Evolutionary conservation across 208 protist genomes (phyloP), one percentile per base, ranked within the genome.

Genomic region (Trypanosoma vivax): DNA sequence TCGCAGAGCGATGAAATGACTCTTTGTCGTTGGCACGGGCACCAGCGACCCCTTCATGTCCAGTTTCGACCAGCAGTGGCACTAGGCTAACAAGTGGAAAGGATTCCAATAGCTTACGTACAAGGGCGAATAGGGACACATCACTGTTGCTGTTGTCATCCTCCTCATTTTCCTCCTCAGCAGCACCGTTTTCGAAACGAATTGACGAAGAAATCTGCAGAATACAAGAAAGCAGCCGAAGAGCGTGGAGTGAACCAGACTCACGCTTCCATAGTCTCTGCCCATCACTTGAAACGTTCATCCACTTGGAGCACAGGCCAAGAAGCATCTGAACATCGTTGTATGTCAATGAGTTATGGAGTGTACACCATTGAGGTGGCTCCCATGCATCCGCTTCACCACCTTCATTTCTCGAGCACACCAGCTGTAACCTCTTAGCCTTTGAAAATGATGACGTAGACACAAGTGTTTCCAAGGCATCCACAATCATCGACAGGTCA

Each of bases 1-100:
- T 60, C 37, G 77, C 79, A 7, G 25, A 47, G 34, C 60, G 59
- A 70, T 48, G 30, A 65, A 53, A 50, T 60, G 62, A 25, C 53
- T 38, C 16, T 54, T 29, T 50, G 49, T 29, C 37, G 25, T 61
- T 52, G 52, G 60, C 53, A 41, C 53, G 56, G 18, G 24, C 37
- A 56, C 43, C 51, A 68, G 24, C 48, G 58, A n/a, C 14, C 30
- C 29, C 50, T 1, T 34, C 47, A 19, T 60, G 65, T 7, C 60
- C 45, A 5, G 46, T 31, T 16, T 52, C 65, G 7, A 60, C 60
- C 25, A 88, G 66, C 46, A 88, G 55, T 7, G 61, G 23, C 14
- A 76, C 50, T 57, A 84, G 70, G 24, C 45, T 60, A 40, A 69
- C 65, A 18, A 87, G 58, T 16, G 84, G 79, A 50, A 79, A 88